Evolutionary conservation across 2,329 filamentous ascomycete species (phyloP), one percentile per base, ranked within the genome.

Genomic region (Trichophyton benhamiae): DNA sequence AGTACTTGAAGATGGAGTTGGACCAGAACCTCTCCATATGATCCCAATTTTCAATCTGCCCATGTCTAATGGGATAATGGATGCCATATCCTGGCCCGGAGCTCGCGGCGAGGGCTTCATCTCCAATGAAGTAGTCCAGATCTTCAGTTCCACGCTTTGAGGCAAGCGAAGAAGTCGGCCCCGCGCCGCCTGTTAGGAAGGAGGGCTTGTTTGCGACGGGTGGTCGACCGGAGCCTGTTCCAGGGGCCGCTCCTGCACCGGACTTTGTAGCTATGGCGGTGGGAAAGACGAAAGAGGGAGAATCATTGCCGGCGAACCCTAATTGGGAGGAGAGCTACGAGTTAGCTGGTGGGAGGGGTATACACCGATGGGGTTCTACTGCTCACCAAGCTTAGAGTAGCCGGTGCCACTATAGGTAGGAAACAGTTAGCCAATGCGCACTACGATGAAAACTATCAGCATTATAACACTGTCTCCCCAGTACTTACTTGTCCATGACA

Each of bases 11-110:
- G 78, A 99, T 99, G 65, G 94, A 99, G 79, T 97, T 97, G 67
- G 95, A 97, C 94, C 94, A 99, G 79, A 97, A 99, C 65, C 94
- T 87, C 77, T 99, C 94, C 94, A 99, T 99, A 71, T 96, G 89
- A 77, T 99, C 94, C 94, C 94, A 99, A 74, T 99, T 97, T 79
- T 99, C 94, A 75, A 99, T 89, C 79, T 99, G 94, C 57, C 94
- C 94, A 72, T 99, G 94, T 66, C 94, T 86, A 70, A 99, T 97
- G 62, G 94, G 94, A 76, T 97, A 99, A 78, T 97, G 90, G 74
- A 99, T 82, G 62, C 91, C 92, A 77, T 99, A 99, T 67, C 94
- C 91, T 68, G 94, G 91, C 62, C 94, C 94, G 66, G 80, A 84
- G 55, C 89, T 81, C 53, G 92, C 92, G 64, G 87, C 80, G 67